phyloP scores from a whole-genome alignment of 2,329 filamentous ascomycete genomes.

The Clathrospora elynae region DNA sequence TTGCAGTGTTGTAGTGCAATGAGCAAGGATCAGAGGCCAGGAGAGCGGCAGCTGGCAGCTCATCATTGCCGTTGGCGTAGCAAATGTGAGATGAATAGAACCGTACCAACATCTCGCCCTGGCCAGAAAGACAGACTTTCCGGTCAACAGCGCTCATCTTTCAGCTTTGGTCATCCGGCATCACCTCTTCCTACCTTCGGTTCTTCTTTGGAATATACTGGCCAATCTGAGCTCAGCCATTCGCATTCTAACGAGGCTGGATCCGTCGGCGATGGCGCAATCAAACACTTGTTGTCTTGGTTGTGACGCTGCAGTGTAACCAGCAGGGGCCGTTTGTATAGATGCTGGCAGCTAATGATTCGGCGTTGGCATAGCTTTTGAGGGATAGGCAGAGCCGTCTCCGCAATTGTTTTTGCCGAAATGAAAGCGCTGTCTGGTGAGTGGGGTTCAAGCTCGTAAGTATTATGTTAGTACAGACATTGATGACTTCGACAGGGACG shows the following conservation, averaged over 20 bases:
- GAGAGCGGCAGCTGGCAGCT: background rate
- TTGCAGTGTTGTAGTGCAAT: background rate
- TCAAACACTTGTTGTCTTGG: background rate
- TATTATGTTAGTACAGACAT: no score
- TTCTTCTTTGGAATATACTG: constrained; percentile 1
- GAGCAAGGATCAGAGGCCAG: background rate
- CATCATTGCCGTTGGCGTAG: background rate
- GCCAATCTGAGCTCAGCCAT: background rate
- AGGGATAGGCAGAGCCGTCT: no score
- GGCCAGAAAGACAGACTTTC: no score
- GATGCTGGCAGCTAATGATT: no score
- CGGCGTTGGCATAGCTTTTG: no score
- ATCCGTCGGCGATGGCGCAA: background rate
- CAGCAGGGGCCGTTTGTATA: constrained; percentile 1
- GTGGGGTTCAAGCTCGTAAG: no score
- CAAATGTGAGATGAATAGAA: constrained; percentile 1
- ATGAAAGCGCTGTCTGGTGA: no score
- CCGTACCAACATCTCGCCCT: no score
- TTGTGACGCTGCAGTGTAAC: background rate
- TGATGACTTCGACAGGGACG: constrained; percentile 19
- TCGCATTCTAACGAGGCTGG: background rate
- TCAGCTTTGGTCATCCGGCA: background rate
- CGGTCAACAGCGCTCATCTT: background rate
- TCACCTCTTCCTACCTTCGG: background rate
- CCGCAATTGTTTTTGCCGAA: no score